phyloP scores from a whole-genome alignment of 345 rosid species.

The Salix viminalis region DNA sequence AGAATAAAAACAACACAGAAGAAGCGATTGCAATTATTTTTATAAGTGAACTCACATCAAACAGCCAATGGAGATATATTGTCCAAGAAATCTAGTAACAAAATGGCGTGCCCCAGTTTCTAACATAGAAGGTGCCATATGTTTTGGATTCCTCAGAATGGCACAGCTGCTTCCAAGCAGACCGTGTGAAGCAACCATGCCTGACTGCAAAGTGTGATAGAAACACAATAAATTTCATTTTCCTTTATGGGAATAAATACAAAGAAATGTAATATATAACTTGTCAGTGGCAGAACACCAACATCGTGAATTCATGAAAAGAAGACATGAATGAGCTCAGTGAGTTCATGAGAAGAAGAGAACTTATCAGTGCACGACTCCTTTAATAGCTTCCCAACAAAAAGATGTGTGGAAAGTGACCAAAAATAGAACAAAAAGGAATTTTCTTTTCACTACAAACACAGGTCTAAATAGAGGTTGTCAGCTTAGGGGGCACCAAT shows the following conservation, averaged over 20 bases:
- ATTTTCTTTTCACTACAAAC: neutral
- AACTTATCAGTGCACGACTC: neutral
- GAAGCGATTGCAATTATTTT: too few relatives aligned
- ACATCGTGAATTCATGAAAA: neutral
- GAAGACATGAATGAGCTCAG: neutral
- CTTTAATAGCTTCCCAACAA: neutral
- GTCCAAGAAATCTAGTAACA: constrained; percentile 55
- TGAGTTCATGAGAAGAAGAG: too few relatives aligned
- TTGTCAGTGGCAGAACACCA: neutral
- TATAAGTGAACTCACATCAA: constrained; percentile 48
- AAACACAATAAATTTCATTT: neutral
- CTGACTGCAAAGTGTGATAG: constrained; percentile 47
- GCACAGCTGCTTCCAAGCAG: constrained; percentile 44
- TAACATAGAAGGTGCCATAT: constrained; percentile 58
- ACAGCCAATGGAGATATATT: constrained; percentile 47
- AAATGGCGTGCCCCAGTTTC: constrained; percentile 65
- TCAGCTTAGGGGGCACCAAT: neutral
- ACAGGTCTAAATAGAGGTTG: neutral
- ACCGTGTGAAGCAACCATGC: constrained; percentile 60
- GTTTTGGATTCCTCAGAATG: constrained; percentile 41
- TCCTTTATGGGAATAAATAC: neutral
- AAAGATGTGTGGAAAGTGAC: neutral
- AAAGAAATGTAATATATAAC: neutral
- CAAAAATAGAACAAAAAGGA: neutral
- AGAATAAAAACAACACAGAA: neutral